Evolutionary conservation across 2,329 filamentous ascomycete species (phyloP), one percentile per base, ranked within the genome.

Genomic region (Cladosporium sp.): DNA sequence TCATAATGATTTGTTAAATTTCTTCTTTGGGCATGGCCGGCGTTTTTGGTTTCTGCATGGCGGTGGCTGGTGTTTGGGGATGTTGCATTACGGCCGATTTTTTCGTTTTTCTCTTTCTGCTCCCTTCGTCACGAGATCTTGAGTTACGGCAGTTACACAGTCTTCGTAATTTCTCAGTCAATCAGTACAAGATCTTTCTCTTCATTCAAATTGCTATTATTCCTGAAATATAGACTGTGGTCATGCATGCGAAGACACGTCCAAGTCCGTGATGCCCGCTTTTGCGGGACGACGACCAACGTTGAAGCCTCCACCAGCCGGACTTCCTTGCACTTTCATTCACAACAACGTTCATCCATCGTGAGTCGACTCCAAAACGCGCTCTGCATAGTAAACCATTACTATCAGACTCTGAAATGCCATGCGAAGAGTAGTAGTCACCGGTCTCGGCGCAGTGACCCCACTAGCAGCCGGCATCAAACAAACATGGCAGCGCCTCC

Each of bases 401-500:
- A 22, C 36, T 28, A 51, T 22, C 36, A 7, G 8, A 5, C 8
- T 14, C 34, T 38, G 49, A 39, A 28, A 76, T 76, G 76, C 73
- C 62, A 80, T 80, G 78, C 74, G 78, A 72, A 74, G 74, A 68
- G 77, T 80, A 61, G 78, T 80, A 59, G 73, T 80, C 59, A 80
- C 78, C 63, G 78, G 78, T 47, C 69, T 80, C 38, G 78, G 78
- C 55, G 74, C 78, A 51, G 73, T 80, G 43, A 80, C 78, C 67
- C 72, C 72, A 17, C 67, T 74, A 3, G 72, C 67, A 43, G 70
- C 71, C 20, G 71, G 72, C 59, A 63, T 89, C 63, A 85, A 84
- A 64, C 84, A 79, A 58, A 90, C 90, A 61, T 99, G 94, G 94
- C 82, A 78, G 61, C 87, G 89, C 55, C 84, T 99, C 42, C 74